These are phyloP conservation scores for Phytophthora crassamura DNA, from an alignment of 352 stramenopile species.

Conservation along the genomic window DNA sequence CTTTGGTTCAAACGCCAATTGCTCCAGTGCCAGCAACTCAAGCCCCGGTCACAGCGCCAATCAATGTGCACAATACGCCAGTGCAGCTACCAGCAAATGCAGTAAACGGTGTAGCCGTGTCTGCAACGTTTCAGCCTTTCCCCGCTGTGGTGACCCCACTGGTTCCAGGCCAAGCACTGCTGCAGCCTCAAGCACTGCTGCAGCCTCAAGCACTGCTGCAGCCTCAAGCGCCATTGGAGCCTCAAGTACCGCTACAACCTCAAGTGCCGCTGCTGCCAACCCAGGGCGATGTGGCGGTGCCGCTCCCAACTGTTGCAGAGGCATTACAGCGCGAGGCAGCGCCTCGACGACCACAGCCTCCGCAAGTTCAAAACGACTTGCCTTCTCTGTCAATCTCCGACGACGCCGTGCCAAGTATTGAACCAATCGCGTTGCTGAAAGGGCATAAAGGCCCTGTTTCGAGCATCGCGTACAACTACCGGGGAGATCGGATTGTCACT, in stretches of 20 bases:
- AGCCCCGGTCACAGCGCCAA: not conserved
- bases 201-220: slow-evolving; percentile 1
- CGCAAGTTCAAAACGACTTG: slow-evolving; percentile 56
- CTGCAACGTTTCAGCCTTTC: slow-evolving; percentile 10
- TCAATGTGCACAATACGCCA: not conserved
- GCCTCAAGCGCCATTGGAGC: not conserved
- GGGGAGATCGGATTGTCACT: slow-evolving; percentile 92
- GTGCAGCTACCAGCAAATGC: slow-evolving; percentile 11
- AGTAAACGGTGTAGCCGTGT: not conserved
- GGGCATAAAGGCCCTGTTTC: slow-evolving; percentile 94
- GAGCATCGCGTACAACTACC: slow-evolving; percentile 93
- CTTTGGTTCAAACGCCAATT: slow-evolving; percentile 5
- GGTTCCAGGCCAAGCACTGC: not conserved
- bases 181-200: slow-evolving; percentile 10
- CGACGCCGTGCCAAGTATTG: slow-evolving; percentile 55
- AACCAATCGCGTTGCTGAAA: slow-evolving; percentile 71
- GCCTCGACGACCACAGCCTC: slow-evolving; percentile 49
- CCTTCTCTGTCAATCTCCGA: slow-evolving; percentile 54
- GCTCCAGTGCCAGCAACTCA: slow-evolving; percentile 3
- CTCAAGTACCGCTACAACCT: slow-evolving; percentile 8
- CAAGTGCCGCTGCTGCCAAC: not conserved
- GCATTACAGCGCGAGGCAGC: slow-evolving; percentile 26
- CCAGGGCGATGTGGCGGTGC: slow-evolving; percentile 13
- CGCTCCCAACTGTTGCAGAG: slow-evolving; percentile 30
- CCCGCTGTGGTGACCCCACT: slow-evolving; percentile 5